Evolutionary conservation across 257 asterid genomes (phyloP).

Genomic region (Solanum clarkiae): DNA sequence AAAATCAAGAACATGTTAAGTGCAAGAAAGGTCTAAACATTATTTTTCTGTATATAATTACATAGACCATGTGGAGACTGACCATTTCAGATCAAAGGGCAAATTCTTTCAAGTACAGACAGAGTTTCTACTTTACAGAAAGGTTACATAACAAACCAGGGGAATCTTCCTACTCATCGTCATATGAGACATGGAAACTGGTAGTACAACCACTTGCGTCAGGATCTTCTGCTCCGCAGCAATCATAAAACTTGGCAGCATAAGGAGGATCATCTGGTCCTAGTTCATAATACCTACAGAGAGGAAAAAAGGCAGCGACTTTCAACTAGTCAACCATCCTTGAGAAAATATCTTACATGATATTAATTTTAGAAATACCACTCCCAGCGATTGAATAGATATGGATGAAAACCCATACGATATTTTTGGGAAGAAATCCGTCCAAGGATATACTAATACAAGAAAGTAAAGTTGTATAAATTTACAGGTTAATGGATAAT

Average conservation of each 20-base stretch:
- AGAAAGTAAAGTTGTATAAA: neutral
- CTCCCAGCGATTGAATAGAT: neutral
- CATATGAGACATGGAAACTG: conserved; percentile 58
- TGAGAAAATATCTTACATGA: neutral
- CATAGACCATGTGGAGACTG: neutral
- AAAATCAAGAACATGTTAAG: neutral
- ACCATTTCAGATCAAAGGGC: neutral
- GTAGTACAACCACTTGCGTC: conserved; percentile 72
- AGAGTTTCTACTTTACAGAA: neutral
- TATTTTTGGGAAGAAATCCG: neutral
- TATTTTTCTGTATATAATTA: neutral
- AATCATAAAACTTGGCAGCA: conserved; percentile 91
- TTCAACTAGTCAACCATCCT: neutral
- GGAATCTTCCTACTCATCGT: conserved; percentile 30
- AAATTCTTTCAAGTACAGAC: neutral
- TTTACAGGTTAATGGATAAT: neutral
- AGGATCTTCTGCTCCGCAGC: conserved; percentile 85
- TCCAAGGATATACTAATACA: neutral
- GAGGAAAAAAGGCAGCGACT: neutral
- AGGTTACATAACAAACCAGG: neutral
- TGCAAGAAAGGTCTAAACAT: neutral
- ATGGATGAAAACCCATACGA: neutral
- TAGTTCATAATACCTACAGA: conserved; percentile 70
- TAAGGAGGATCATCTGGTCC: conserved; percentile 84
- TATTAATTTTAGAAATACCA: neutral